A percentile compares a stretch with the other conserved stretches of the same genome.
Evolutionary conservation across 2,329 filamentous ascomycete species (phyloP).

Genomic region (Xylaria sp.): DNA sequence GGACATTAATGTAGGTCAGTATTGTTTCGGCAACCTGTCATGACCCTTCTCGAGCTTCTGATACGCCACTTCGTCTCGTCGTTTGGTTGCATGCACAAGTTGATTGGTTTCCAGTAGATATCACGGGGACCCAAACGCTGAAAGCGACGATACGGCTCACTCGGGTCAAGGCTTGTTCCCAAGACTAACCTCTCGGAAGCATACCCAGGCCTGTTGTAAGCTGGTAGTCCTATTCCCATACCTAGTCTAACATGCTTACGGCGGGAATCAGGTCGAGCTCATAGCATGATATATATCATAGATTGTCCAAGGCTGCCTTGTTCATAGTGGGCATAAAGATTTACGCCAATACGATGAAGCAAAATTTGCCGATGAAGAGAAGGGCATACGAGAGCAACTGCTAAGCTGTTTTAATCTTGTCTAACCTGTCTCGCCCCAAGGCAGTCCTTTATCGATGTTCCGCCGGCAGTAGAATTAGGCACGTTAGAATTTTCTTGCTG

Average conservation of each 20-base stretch:
- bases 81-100: not conserved
- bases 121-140: constrained; percentile 8
- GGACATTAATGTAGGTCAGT: constrained; percentile 23
- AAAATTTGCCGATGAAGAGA: constrained; percentile 22
- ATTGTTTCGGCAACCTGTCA: constrained; percentile 32
- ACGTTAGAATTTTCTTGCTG: not conserved
- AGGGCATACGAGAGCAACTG: not conserved
- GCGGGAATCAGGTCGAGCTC: not conserved
- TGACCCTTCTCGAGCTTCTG: constrained; percentile 8
- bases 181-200: constrained; percentile 4
- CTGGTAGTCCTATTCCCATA: not conserved
- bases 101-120: constrained; percentile 18
- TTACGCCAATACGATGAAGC: constrained; percentile 1
- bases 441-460: not conserved
- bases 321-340: not conserved
- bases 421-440: not conserved
- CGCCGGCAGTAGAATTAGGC: not conserved
- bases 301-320: constrained; percentile 11
- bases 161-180: not conserved
- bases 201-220: not conserved
- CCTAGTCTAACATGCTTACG: not conserved
- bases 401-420: not conserved
- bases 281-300: constrained; percentile 19
- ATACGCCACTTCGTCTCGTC: constrained; percentile 21
- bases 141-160: not conserved